These are phyloP conservation scores for Cercospora berteroae DNA, from an alignment of 2,329 filamentous ascomycete species.

Conservation along the genomic window DNA sequence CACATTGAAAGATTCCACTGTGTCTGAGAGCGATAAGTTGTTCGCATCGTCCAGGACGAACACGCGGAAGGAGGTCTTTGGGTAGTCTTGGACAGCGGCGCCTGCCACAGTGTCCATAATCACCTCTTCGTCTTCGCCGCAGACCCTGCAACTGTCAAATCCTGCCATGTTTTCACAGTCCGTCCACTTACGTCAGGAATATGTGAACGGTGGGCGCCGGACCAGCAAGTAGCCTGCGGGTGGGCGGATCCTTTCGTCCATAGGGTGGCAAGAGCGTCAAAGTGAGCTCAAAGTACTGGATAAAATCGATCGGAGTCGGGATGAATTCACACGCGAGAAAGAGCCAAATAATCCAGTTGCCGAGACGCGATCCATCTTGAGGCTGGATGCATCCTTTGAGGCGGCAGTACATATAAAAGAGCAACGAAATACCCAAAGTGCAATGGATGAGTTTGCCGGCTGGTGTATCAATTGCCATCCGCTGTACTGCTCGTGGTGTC, in stretches of 20 bases:
- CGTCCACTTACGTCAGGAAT: slow-evolving; percentile 7
- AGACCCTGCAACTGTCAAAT: slow-evolving; percentile 10
- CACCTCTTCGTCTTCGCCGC: slow-evolving; percentile 11
- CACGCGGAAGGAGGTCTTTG: slow-evolving; percentile 7
- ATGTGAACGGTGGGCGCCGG: slow-evolving; percentile 4
- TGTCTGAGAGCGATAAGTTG: not conserved
- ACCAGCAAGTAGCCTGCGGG: not conserved
- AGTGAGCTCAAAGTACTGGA: not conserved
- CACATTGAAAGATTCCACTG: slow-evolving; percentile 7
- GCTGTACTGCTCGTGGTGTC: not conserved
- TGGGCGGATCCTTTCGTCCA: not conserved
- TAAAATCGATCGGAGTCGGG: not conserved
- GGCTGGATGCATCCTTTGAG: not conserved
- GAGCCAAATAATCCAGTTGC: not conserved
- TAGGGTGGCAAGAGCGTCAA: not conserved
- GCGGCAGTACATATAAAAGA: not conserved
- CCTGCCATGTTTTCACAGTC: too few species aligned
- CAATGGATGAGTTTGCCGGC: not conserved
- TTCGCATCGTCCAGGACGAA: slow-evolving; percentile 19
- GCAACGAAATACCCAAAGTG: not conserved
- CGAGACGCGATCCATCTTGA: not conserved
- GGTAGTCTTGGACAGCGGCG: slow-evolving; percentile 16
- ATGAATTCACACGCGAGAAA: not conserved
- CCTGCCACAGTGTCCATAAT: slow-evolving; percentile 21
- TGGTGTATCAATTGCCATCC: not conserved